phyloP scores from a whole-genome alignment of 306 rosid species.

The Urtica urens region DNA sequence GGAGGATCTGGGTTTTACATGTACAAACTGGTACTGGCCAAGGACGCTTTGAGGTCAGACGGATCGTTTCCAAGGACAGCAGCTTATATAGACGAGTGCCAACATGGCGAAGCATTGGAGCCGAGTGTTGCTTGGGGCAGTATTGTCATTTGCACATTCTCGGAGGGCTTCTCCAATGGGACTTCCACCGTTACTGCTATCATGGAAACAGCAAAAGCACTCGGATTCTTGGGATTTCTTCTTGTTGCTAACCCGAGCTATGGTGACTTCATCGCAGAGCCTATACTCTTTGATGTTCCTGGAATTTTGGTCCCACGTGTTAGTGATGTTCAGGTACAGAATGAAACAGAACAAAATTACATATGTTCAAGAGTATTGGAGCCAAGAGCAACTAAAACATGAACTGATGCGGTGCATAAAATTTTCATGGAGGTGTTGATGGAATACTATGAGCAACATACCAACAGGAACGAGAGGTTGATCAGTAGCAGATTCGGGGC shows the following conservation, averaged over 20 bases:
- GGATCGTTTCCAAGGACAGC: constrained; percentile 37
- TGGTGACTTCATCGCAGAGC: constrained; percentile 64
- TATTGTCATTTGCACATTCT: constrained; percentile 61
- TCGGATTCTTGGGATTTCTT: constrained; percentile 42
- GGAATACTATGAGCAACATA: constrained; percentile 44
- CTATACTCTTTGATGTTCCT: constrained; percentile 48
- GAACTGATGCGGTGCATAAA: too few relatives aligned
- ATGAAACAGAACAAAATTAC: neutral
- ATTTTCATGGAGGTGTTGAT: constrained; percentile 31
- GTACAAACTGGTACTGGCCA: constrained; percentile 54
- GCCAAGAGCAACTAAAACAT: neutral
- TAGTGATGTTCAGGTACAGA: constrained; percentile 50
- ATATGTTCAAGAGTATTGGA: neutral
- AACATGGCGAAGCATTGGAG: constrained; percentile 61
- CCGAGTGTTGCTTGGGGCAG: constrained; percentile 32
- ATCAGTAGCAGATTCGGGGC: constrained; percentile 30
- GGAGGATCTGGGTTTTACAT: constrained; percentile 40
- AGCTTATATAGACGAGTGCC: constrained; percentile 64
- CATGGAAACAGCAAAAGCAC: constrained; percentile 38
- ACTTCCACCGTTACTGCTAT: constrained; percentile 55
- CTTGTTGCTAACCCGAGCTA: constrained; percentile 52
- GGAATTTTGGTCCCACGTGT: constrained; percentile 56
- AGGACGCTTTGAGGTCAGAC: constrained; percentile 47
- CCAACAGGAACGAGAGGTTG: constrained; percentile 41
- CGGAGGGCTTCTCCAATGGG: constrained; percentile 49